Conservation (phyloP, 2,329 filamentous ascomycete genomes). For the Drechslerella stenobrocha region DNA sequence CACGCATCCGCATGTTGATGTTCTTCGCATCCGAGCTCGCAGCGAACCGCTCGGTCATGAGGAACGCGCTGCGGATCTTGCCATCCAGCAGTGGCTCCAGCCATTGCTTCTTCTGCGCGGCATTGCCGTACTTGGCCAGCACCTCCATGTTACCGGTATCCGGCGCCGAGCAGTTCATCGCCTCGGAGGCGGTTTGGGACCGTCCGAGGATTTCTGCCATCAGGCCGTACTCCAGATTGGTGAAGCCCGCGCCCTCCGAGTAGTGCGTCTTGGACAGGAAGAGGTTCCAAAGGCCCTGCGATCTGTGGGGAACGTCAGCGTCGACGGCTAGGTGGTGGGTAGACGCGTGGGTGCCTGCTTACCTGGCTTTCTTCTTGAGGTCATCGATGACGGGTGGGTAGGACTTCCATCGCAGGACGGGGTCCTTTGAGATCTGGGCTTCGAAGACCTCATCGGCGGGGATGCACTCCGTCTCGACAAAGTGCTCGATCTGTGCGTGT, state of each 20-base stretch:
- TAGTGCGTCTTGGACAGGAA: conserved; percentile 95
- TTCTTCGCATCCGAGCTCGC: conserved; percentile 92
- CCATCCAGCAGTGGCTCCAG: conserved; percentile 78
- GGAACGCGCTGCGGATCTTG: conserved; percentile 82
- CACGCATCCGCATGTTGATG: conserved; percentile 78
- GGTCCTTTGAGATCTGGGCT: conserved; percentile 51
- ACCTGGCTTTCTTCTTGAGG: conserved; percentile 75
- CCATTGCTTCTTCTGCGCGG: conserved; percentile 82
- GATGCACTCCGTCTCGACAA: conserved; percentile 85
- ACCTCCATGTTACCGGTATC: conserved; percentile 98
- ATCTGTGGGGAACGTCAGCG: conserved; percentile 51
- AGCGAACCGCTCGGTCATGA: conserved; percentile 91
- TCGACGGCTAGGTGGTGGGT: neutral
- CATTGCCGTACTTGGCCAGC: conserved; percentile 84
- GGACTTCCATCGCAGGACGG: conserved; percentile 57
- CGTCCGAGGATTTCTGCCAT: conserved; percentile 97
- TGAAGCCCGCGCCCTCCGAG: conserved; percentile 90
- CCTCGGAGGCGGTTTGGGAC: conserved; percentile 79
- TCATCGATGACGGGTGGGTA: conserved; percentile 84
- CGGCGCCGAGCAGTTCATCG: conserved; percentile 85
- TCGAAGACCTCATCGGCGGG: conserved; percentile 52
- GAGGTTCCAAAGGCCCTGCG: conserved; percentile 95
- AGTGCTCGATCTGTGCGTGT: conserved; percentile 74
- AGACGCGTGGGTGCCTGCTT: conserved; percentile 53
- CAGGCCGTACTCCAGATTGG: conserved; percentile 92